These are phyloP conservation scores for Pyrus betulifolia DNA, from an alignment of 306 rosid species.

Conservation along the genomic window DNA sequence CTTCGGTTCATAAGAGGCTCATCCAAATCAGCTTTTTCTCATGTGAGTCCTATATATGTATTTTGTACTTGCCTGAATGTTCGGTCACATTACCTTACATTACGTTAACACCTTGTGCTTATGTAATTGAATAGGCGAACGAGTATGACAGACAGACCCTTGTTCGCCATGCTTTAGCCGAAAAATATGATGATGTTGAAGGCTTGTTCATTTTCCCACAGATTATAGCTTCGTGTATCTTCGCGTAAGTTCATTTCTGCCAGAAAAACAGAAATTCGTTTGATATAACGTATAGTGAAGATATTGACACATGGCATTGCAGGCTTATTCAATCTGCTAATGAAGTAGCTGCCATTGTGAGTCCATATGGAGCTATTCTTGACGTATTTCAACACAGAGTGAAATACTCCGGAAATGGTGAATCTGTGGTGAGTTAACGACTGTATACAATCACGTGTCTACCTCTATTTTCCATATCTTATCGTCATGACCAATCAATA, in stretches of 20 bases:
- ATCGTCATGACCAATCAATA: neutral
- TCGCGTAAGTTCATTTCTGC: conserved; percentile 6
- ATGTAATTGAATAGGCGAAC: conserved; percentile 8
- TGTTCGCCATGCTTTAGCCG: conserved; percentile 22
- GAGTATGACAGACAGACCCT: conserved; percentile 19
- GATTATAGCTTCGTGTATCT: conserved; percentile 18
- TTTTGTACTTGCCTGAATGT: neutral
- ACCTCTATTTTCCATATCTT: neutral
- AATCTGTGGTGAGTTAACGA: conserved; percentile 1
- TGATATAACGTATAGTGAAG: neutral
- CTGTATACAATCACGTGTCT: neutral
- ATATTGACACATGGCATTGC: neutral
- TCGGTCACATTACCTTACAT: neutral
- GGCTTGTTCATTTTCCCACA: conserved; percentile 7
- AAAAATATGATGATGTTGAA: conserved; percentile 25
- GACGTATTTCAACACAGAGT: conserved; percentile 4
- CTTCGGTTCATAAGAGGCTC: conserved; percentile 3
- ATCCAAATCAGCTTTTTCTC: conserved; percentile 9
- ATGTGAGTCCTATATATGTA: conserved; percentile 1
- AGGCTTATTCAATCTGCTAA: conserved; percentile 20
- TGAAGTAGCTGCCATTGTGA: conserved; percentile 17
- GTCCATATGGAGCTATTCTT: conserved; percentile 16
- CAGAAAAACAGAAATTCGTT: neutral
- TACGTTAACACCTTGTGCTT: neutral
- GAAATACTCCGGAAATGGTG: neutral